phyloP scores from a whole-genome alignment of 106 monocot species.

The Dendrobium catenatum region DNA sequence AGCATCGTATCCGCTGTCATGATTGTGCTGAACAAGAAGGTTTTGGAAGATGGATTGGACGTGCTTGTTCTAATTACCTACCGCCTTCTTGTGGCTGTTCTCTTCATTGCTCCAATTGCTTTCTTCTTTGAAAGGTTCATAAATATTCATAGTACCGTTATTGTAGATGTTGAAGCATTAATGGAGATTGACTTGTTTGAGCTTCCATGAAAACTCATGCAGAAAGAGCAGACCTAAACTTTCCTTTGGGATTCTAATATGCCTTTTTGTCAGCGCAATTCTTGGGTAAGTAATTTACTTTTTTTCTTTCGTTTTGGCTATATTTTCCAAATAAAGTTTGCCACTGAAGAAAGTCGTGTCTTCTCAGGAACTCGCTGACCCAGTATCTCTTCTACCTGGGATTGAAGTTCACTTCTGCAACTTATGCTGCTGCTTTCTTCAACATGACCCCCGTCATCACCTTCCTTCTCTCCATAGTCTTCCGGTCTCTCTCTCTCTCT shows the following conservation, averaged over 20 bases:
- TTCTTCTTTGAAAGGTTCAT: constrained; percentile 37
- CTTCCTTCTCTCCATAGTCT: constrained; percentile 37
- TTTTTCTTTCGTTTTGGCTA: too few species aligned
- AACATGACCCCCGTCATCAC: constrained; percentile 62
- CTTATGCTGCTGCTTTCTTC: constrained; percentile 51
- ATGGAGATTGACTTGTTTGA: too few species aligned
- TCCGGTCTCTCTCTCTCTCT: constrained; percentile 25
- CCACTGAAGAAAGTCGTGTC: neutral
- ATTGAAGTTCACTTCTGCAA: constrained; percentile 47
- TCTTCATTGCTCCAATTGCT: constrained; percentile 67
- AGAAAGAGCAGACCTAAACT: constrained; percentile 47
- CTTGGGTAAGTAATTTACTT: constrained; percentile 34
- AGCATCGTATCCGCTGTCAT: constrained; percentile 23
- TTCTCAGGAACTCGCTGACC: constrained; percentile 39
- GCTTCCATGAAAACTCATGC: too few species aligned
- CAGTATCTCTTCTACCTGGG: constrained; percentile 60
- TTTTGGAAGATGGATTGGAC: constrained; percentile 43
- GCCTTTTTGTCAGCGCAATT: constrained; percentile 51
- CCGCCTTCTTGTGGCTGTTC: constrained; percentile 38
- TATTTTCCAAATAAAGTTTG: too few species aligned
- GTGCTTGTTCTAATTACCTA: constrained; percentile 47
- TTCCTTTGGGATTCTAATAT: constrained; percentile 25
- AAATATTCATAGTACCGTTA: too few species aligned
- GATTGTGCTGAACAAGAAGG: constrained; percentile 52
- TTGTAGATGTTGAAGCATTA: too few species aligned